Evolutionary conservation across 768 basidiomycete genomes (phyloP).

Genomic region (Lactifluus rugatus): DNA sequence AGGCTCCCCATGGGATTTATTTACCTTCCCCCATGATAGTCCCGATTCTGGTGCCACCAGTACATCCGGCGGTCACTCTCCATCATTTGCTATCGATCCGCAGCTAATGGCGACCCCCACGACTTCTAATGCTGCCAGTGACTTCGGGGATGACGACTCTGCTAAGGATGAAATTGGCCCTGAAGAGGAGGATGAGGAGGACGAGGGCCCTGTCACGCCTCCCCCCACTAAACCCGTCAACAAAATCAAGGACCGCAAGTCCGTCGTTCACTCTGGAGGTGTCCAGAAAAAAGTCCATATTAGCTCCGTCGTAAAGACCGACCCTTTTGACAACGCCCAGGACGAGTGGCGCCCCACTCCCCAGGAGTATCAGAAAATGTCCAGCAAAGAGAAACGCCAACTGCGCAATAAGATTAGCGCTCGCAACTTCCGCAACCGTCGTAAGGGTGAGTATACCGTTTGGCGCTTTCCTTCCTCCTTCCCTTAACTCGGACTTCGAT

Average conservation of each 20-base stretch:
- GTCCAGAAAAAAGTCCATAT: slow-evolving; percentile 47
- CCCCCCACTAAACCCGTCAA: slow-evolving; percentile 26
- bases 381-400: slow-evolving; percentile 92
- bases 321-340: slow-evolving; percentile 44
- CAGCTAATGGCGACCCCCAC: slow-evolving; percentile 65
- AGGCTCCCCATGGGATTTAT: slow-evolving; percentile 31
- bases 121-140: slow-evolving; percentile 34
- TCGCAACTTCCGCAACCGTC: slow-evolving; percentile 85
- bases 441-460: slow-evolving; percentile 57
- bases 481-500: background rate
- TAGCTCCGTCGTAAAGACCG: slow-evolving; percentile 29
- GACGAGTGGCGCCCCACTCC: slow-evolving; percentile 82
- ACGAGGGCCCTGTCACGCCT: slow-evolving; percentile 23
- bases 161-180: slow-evolving; percentile 24
- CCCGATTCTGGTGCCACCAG: slow-evolving; percentile 21
- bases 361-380: slow-evolving; percentile 93
- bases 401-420: slow-evolving; percentile 95
- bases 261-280: slow-evolving; percentile 67
- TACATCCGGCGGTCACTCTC: slow-evolving; percentile 21
- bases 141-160: slow-evolving; percentile 32
- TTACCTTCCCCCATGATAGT: slow-evolving; percentile 28
- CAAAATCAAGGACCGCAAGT: slow-evolving; percentile 50
- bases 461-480: background rate
- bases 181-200: slow-evolving; percentile 29
- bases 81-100: slow-evolving; percentile 53